Conservation (phyloP, 2,329 filamentous ascomycete species). For the Berkeleyomyces rouxiae region DNA sequence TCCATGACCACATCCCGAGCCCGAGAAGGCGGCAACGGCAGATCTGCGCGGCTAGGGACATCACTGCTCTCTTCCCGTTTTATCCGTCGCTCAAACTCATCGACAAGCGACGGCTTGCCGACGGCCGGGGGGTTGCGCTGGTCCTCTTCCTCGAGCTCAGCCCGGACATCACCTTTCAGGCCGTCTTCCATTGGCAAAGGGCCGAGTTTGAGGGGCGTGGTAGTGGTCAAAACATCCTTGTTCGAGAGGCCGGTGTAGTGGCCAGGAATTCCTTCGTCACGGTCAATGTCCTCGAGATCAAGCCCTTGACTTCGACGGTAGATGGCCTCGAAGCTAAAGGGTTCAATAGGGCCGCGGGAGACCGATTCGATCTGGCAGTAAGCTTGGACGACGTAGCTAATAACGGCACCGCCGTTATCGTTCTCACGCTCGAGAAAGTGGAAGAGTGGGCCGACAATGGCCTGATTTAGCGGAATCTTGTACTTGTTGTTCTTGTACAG, state of each 20-base stretch:
- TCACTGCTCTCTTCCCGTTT: conserved; percentile 85
- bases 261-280: conserved; percentile 47
- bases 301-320: conserved; percentile 40
- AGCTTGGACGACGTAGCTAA: conserved; percentile 54
- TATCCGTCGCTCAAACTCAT: conserved; percentile 74
- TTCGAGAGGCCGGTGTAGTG: conserved; percentile 45
- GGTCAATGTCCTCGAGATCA: conserved; percentile 46
- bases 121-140: conserved; percentile 51
- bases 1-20: conserved; percentile 86
- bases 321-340: conserved; percentile 45
- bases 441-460: conserved; percentile 67
- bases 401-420: conserved; percentile 60
- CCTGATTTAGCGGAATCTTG: conserved; percentile 71
- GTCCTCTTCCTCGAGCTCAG: conserved; percentile 76
- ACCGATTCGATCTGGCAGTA: conserved; percentile 43
- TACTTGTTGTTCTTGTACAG: conserved; percentile 80
- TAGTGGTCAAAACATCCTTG: conserved; percentile 40
- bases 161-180: conserved; percentile 68
- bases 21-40: conserved; percentile 75
- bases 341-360: conserved; percentile 44
- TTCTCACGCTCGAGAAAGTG: conserved; percentile 80
- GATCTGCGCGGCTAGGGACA: conserved; percentile 56
- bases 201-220: conserved; percentile 53
- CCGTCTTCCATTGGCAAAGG: conserved; percentile 70
- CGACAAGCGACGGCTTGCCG: conserved; percentile 58